Evolutionary conservation across 768 basidiomycete genomes (phyloP), one percentile per base, ranked within the genome.

Genomic region (Imleria badia): DNA sequence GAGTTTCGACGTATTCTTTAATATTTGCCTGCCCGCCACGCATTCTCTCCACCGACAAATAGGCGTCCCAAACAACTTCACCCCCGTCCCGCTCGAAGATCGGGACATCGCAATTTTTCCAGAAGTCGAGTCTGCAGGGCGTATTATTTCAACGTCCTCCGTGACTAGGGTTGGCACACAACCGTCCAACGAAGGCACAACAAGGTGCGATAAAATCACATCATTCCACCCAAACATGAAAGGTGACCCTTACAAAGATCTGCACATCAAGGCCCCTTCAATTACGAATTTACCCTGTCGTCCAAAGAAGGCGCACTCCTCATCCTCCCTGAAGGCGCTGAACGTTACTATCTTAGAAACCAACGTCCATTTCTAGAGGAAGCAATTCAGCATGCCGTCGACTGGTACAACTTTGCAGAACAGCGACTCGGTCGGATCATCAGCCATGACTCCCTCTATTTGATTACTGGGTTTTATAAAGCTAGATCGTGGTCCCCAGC

Each of bases 401-500:
- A 45, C 13, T 45, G 45, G 45, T 45, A 45, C 31, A 15, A 45
- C 19, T 45, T 46, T 10, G 33, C 45, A 15, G 45, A 35, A 35
- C 33, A 46, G 10, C 34, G 45, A 7, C 45, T 34, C 8, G 45
- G 45, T 35, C 45, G 45, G 14, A 34, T 34, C 11, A 46, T 45
- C 5, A 35, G 33, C 34, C 13, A 35, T 15, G 22, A 49, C 10
- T 40, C 48, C 13, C 39, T 49, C 39, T 49, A 49, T 40, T 19
- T 51, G 31, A 43, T 51, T 5, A 51, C 49, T 11, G 41, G 49
- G 2, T 51, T 51, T 10, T 35, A 51, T n/a, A 51, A 51, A 26
- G 41, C 49, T 26, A 20, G 40, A 1, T 51, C 49, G 14, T 51
- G 49, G 49, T 35, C 42, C n/a, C 14, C 44, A 1, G 50, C 42